Percentiles rank a stretch among this genome's conserved stretches.
Evolutionary conservation across 257 asterid species (phyloP).

Genomic region (Hygrophila difformis): DNA sequence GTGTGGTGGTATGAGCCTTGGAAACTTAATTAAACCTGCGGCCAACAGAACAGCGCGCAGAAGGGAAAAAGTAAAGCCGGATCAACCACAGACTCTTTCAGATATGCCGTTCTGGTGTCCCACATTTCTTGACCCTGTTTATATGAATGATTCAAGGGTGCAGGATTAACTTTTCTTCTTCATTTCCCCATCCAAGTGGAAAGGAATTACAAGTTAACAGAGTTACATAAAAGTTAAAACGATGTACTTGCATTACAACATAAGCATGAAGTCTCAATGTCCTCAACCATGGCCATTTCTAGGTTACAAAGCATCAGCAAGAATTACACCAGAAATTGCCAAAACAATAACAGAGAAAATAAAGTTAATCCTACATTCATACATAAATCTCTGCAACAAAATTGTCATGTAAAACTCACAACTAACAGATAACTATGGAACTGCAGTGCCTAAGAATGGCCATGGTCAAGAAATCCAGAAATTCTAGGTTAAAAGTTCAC

Average conservation of each 20-base stretch:
- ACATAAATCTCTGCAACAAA: too few species aligned
- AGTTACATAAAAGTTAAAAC: not conserved
- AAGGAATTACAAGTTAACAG: not conserved
- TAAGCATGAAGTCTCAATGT: not conserved
- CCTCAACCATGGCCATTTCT: not conserved
- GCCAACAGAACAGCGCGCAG: not conserved
- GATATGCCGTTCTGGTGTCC: conserved; percentile 4
- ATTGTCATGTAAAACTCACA: too few species aligned
- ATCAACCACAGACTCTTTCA: conserved; percentile 12
- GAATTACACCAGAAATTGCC: not conserved
- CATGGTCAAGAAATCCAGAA: too few species aligned
- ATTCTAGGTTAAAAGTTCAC: too few species aligned
- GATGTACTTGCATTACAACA: not conserved
- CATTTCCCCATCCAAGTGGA: not conserved
- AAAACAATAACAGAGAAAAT: not conserved
- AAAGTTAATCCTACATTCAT: too few species aligned
- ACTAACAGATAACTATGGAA: too few species aligned
- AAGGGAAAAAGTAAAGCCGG: conserved; percentile 4
- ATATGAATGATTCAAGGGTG: conserved; percentile 12
- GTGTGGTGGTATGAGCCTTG: not conserved
- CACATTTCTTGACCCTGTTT: conserved; percentile 6
- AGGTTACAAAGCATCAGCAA: not conserved
- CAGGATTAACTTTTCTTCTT: not conserved
- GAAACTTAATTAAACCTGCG: not conserved
- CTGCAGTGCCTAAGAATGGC: too few species aligned